phyloP scores from a whole-genome alignment of 2,329 filamentous ascomycete genomes.

The Metarhizium robertsii region DNA sequence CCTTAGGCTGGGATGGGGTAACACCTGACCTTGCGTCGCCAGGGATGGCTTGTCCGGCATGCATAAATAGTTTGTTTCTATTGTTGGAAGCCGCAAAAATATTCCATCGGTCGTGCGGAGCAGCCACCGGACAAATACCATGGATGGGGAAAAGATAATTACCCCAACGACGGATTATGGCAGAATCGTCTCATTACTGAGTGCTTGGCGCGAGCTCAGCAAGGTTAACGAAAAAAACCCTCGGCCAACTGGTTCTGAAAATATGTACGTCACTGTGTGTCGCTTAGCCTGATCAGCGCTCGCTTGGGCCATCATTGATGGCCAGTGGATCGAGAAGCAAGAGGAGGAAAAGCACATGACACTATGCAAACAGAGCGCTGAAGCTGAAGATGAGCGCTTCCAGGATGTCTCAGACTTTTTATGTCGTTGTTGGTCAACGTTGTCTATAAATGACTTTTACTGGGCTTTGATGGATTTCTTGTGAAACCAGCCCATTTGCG shows the following conservation, averaged over 20 bases:
- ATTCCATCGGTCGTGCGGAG: background rate
- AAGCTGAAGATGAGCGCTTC: background rate
- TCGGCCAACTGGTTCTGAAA: background rate
- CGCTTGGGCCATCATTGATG: background rate
- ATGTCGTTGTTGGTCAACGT: background rate
- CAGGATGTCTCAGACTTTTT: background rate
- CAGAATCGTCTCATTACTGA: background rate
- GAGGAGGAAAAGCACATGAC: background rate
- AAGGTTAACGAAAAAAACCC: background rate
- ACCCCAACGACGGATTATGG: background rate
- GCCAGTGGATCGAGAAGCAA: background rate
- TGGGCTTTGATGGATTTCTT: background rate
- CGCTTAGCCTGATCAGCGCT: no score
- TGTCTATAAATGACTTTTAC: background rate
- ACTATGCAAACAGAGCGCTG: background rate
- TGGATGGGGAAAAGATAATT: background rate
- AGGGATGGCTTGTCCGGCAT: background rate
- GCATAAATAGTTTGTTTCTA: slow-evolving; percentile 1
- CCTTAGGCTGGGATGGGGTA: no score
- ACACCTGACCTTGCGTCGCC: background rate
- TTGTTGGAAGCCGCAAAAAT: background rate
- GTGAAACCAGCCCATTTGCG: background rate
- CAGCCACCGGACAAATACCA: background rate
- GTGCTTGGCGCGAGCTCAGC: background rate
- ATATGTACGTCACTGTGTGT: background rate